These are phyloP conservation scores for Conticribra guillardii DNA, from an alignment of 108 stramenopile genomes.

Conservation along the genomic window DNA sequence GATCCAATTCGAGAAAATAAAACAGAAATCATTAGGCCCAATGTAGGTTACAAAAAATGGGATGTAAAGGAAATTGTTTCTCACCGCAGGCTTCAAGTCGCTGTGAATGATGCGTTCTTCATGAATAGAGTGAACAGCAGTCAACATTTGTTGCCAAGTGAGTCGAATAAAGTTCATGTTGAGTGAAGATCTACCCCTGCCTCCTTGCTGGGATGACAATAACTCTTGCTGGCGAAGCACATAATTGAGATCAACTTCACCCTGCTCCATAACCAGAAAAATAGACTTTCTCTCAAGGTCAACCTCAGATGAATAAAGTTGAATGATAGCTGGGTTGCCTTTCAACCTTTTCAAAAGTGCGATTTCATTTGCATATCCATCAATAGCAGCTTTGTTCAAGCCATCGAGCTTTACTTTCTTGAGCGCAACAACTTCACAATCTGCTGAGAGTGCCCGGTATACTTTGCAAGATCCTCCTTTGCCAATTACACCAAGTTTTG, in stretches of 20 bases:
- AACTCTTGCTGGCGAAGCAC: slow-evolving; percentile 87
- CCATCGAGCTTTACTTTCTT: slow-evolving; percentile 95
- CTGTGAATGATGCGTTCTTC: slow-evolving; percentile 97
- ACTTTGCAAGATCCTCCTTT: slow-evolving; percentile 98
- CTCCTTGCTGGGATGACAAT: slow-evolving; percentile 35
- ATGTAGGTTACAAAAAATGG: not conserved
- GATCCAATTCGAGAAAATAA: no score
- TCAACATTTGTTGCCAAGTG: slow-evolving; percentile 99
- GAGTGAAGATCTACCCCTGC: slow-evolving; percentile 49
- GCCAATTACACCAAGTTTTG: slow-evolving; percentile 94
- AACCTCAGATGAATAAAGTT: slow-evolving; percentile 90
- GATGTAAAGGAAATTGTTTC: slow-evolving; percentile 9
- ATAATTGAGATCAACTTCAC: slow-evolving; percentile 96
- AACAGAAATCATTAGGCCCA: not conserved
- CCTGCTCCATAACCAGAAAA: slow-evolving; percentile 93
- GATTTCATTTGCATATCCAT: slow-evolving; percentile 98
- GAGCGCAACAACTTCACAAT: slow-evolving; percentile 89
- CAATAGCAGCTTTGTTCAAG: slow-evolving; percentile 81
- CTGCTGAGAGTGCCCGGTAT: slow-evolving; percentile 83
- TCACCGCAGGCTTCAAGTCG: slow-evolving; percentile 89
- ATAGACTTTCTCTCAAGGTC: slow-evolving; percentile 82
- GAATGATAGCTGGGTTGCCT: slow-evolving; percentile 94
- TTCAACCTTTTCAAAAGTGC: slow-evolving; percentile 83
- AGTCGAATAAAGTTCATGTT: slow-evolving; percentile 97
- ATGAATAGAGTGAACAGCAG: slow-evolving; percentile 97